Percentiles rank a stretch among this genome's conserved stretches.
Conservation (phyloP, 108 stramenopile species). For the Pseudonitzschia multiseries region DNA sequence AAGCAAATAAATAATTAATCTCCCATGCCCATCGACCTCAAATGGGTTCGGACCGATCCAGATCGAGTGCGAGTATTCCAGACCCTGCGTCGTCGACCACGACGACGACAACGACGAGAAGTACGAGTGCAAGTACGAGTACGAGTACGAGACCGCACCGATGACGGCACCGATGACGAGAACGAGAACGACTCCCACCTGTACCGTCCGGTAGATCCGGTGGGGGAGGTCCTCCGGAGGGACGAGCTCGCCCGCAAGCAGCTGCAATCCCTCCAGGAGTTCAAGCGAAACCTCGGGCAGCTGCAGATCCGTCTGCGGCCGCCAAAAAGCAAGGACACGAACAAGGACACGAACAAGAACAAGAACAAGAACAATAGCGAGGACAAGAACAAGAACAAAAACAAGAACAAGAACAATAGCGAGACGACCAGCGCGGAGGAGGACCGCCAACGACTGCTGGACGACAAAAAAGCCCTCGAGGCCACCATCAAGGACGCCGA, state of each 20-base stretch:
- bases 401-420: background rate
- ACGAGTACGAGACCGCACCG: background rate
- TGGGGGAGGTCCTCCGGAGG: background rate
- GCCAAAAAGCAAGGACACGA: too few relatives aligned
- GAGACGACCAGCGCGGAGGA: background rate
- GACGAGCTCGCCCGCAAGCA: background rate
- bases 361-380: too few relatives aligned
- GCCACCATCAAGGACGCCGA: background rate
- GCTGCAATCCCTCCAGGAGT: background rate
- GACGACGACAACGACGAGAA: background rate
- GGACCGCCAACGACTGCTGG: background rate
- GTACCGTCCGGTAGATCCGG: too few relatives aligned
- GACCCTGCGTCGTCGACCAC: conserved; percentile 4
- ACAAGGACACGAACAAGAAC: too few relatives aligned
- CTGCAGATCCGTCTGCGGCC: background rate
- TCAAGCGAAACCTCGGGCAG: background rate
- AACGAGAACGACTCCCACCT: background rate
- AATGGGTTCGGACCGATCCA: conserved; percentile 27
- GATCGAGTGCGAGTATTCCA: conserved; percentile 31
- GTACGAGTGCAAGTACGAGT: too few relatives aligned
- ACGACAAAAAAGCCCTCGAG: conserved; percentile 3
- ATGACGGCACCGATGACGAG: background rate
- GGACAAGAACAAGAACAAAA: too few relatives aligned
- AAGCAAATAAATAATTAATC: too few relatives aligned
- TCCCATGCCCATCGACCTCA: conserved; percentile 32